Percentiles rank a stretch among this genome's conserved stretches.
Conservation (phyloP, 495 filamentous ascomycete genomes). For the Aspergillus cavernicola region DNA sequence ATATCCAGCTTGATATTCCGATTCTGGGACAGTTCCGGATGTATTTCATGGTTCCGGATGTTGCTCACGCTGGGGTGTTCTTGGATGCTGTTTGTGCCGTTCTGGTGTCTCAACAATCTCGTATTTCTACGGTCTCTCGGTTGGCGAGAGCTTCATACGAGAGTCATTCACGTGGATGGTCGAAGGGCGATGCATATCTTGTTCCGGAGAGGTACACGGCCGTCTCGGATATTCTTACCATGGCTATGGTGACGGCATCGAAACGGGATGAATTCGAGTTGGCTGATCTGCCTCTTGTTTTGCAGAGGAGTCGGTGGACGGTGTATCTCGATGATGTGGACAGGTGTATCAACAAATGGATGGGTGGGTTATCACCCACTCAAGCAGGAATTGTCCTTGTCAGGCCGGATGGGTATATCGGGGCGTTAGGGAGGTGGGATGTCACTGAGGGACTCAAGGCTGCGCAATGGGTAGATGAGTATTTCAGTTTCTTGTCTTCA, state of each 20-base stretch:
- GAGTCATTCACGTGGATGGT: constrained; percentile 45
- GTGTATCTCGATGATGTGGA: constrained; percentile 62
- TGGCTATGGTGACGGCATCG: constrained; percentile 54
- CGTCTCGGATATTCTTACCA: constrained; percentile 57
- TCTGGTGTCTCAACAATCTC: constrained; percentile 32
- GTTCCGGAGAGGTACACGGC: constrained; percentile 59
- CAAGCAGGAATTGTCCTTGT: constrained; percentile 58
- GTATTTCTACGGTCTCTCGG: constrained; percentile 45
- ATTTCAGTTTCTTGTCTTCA: constrained; percentile 42
- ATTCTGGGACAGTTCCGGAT: constrained; percentile 65
- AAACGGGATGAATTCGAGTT: constrained; percentile 55
- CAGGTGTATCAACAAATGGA: constrained; percentile 59
- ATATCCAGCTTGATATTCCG: constrained; percentile 70
- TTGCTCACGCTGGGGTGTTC: constrained; percentile 48
- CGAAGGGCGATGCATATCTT: constrained; percentile 53
- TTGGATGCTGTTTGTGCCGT: constrained; percentile 48
- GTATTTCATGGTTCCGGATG: constrained; percentile 58
- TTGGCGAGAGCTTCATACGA: constrained; percentile 50
- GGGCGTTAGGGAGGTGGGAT: constrained; percentile 53
- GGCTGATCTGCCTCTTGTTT: constrained; percentile 51
- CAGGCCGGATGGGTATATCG: constrained; percentile 67
- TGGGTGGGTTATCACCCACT: constrained; percentile 32
- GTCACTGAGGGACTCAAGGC: constrained; percentile 41
- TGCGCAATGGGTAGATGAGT: constrained; percentile 54
- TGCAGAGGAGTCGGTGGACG: constrained; percentile 62